Percentiles rank a stretch among this genome's conserved stretches.
phyloP scores from a whole-genome alignment of 345 rosid species.

The Triadica sebifera region DNA sequence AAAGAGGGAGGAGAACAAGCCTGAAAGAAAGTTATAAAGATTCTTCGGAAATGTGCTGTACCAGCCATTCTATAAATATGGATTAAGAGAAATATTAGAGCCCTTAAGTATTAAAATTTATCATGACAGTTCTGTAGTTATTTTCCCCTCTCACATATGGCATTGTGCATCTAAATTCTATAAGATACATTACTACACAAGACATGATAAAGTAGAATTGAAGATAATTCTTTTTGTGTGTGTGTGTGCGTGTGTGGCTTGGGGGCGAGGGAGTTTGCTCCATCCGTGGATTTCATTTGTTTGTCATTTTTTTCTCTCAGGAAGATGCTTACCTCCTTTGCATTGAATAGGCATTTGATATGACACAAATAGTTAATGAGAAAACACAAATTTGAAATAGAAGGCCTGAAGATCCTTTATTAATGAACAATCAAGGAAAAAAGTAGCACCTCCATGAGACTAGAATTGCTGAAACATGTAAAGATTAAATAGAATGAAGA shows the following conservation, averaged over 20 bases:
- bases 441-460: background rate
- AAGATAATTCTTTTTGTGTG: too few species aligned
- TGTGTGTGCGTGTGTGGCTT: too few species aligned
- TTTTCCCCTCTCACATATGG: background rate
- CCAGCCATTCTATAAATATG: background rate
- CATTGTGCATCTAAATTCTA: background rate
- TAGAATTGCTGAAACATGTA: conserved; percentile 3
- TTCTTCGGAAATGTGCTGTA: background rate
- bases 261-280: background rate
- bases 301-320: background rate
- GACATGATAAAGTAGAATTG: background rate
- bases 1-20: background rate
- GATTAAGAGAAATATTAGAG: background rate
- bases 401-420: background rate
- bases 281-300: background rate
- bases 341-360: background rate
- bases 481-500: conserved; percentile 5
- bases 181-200: background rate
- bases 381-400: background rate
- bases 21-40: background rate
- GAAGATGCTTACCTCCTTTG: background rate
- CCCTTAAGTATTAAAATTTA: background rate
- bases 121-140: background rate
- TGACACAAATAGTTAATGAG: background rate
- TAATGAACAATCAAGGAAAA: background rate